phyloP scores from a whole-genome alignment of 139 green algal species.

The Tetraselmis striata region DNA sequence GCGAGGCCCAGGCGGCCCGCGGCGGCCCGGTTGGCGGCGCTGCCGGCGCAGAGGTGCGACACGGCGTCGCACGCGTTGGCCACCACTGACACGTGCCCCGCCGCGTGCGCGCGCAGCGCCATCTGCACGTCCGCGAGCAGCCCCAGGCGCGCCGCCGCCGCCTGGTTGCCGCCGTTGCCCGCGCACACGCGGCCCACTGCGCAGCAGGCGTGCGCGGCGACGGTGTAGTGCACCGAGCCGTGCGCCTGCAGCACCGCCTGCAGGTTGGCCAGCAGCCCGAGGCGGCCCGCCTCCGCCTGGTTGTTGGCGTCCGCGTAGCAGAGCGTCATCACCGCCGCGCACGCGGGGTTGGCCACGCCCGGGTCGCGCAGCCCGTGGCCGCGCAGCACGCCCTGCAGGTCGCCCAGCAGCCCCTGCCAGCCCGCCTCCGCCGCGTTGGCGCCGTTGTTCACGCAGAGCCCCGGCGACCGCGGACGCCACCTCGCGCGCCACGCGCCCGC shows the following conservation, averaged over 20 bases:
- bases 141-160: not conserved
- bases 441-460: not conserved
- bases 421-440: not conserved
- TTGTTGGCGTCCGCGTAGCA: not conserved
- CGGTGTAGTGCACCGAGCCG: not conserved
- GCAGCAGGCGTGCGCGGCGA: not conserved
- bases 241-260: not conserved
- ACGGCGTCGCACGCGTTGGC: not conserved
- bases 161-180: not conserved
- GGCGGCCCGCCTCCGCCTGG: not conserved
- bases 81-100: not conserved
- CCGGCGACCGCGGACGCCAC: not conserved
- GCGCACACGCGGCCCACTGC: not conserved
- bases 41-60: not conserved
- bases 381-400: not conserved
- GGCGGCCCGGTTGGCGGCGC: not conserved
- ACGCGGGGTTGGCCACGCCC: not conserved
- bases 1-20: not conserved
- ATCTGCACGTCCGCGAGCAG: not conserved
- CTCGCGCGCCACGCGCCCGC: not conserved
- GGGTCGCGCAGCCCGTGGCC: not conserved
- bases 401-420: not conserved
- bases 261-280: not conserved
- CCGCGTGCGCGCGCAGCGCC: not conserved
- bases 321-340: not conserved